These are phyloP conservation scores for Rhodamnia argentea DNA, from an alignment of 345 rosid species.

Conservation along the genomic window DNA sequence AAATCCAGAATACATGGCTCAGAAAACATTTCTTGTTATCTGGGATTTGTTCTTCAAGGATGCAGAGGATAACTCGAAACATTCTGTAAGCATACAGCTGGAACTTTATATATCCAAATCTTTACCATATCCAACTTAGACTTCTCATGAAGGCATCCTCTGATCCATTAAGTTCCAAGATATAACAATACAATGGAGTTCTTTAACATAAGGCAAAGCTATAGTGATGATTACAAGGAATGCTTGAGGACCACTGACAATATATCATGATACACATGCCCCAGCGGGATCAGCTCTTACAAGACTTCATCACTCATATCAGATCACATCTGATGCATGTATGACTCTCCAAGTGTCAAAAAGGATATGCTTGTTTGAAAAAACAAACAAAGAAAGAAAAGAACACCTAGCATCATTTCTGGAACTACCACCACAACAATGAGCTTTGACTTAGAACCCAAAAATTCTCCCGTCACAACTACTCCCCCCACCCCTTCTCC, in stretches of 20 bases:
- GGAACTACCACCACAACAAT: too few relatives aligned
- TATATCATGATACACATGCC: background rate
- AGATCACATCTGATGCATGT: background rate
- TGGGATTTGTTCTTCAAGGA: background rate
- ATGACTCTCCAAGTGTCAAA: background rate
- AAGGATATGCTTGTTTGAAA: background rate
- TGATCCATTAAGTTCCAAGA: background rate
- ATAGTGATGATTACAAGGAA: background rate
- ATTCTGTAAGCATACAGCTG: background rate
- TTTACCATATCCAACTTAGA: background rate
- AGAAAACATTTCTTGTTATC: background rate
- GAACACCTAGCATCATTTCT: background rate
- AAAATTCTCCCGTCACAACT: background rate
- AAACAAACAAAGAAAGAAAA: too few relatives aligned
- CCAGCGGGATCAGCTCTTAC: background rate
- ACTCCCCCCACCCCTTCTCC: background rate
- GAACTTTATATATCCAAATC: background rate
- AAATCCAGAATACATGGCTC: background rate
- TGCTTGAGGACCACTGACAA: background rate
- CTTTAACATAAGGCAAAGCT: background rate
- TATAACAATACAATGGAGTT: background rate
- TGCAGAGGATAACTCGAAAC: background rate
- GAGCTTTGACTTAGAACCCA: background rate
- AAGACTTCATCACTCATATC: background rate
- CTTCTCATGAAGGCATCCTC: background rate